Conservation (phyloP, 768 basidiomycete species). For the Boletus sp. region DNA sequence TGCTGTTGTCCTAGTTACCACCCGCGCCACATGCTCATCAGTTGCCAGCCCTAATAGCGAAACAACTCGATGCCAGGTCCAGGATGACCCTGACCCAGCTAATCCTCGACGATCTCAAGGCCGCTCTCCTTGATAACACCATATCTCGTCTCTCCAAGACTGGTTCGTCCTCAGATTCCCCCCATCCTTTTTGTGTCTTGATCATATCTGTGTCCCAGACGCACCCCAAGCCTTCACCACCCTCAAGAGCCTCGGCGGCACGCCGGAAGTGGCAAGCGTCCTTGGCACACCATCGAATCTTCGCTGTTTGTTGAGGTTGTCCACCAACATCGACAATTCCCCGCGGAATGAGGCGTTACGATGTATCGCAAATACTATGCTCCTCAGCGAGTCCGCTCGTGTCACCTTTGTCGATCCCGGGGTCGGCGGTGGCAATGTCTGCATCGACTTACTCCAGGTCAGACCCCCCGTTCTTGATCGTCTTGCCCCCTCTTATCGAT, state of each 20-base stretch:
- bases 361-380: slow-evolving; percentile 76
- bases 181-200: background rate
- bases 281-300: slow-evolving; percentile 58
- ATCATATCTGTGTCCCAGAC: slow-evolving; percentile 43
- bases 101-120: slow-evolving; percentile 60
- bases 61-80: slow-evolving; percentile 36
- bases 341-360: slow-evolving; percentile 67
- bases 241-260: slow-evolving; percentile 73
- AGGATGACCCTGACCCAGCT: slow-evolving; percentile 56
- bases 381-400: slow-evolving; percentile 65
- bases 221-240: slow-evolving; percentile 64
- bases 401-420: slow-evolving; percentile 52
- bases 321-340: slow-evolving; percentile 53
- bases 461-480: slow-evolving; percentile 12
- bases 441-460: slow-evolving; percentile 60
- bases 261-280: slow-evolving; percentile 63
- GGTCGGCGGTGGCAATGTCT: slow-evolving; percentile 62
- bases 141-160: slow-evolving; percentile 51
- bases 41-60: slow-evolving; percentile 12
- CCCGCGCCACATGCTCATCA: slow-evolving; percentile 9
- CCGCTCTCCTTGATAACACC: slow-evolving; percentile 32
- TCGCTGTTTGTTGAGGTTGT: slow-evolving; percentile 50
- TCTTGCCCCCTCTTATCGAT: slow-evolving; percentile 5
- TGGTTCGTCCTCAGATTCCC: slow-evolving; percentile 40
- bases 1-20: slow-evolving; percentile 6